Conservation (phyloP, 2,329 filamentous ascomycete genomes). For the Venturia nashicola region DNA sequence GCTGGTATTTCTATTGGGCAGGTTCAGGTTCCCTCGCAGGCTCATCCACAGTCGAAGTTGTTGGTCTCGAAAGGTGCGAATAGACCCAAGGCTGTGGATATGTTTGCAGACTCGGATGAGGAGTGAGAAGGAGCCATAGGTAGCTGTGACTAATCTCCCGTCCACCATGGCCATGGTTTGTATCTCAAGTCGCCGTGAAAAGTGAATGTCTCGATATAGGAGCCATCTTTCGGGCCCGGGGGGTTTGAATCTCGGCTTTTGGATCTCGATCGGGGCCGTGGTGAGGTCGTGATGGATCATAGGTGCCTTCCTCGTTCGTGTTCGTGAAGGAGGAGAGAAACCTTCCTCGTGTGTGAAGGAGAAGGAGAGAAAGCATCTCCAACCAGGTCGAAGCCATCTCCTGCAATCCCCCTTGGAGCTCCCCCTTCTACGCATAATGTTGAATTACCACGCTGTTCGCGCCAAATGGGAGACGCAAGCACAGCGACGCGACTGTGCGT, state of each 20-base stretch:
- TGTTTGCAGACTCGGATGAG: constrained; percentile 21
- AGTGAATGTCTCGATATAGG: neutral
- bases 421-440: neutral
- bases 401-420: neutral
- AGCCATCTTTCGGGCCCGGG: no score
- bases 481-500: neutral
- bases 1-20: neutral
- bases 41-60: neutral
- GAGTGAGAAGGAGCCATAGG: neutral
- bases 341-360: neutral
- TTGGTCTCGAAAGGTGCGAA: constrained; percentile 22
- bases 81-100: constrained; percentile 26
- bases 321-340: no score
- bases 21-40: neutral
- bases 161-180: no score
- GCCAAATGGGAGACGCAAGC: constrained; percentile 5
- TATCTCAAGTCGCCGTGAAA: neutral
- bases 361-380: neutral
- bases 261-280: neutral
- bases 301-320: neutral
- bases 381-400: neutral
- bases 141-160: neutral
- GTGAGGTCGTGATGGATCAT: neutral
- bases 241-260: neutral
- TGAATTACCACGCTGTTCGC: constrained; percentile 1